Base-by-base conservation (phyloP, 2,329 filamentous ascomycete species). In the Talaromyces sp. region DNA sequence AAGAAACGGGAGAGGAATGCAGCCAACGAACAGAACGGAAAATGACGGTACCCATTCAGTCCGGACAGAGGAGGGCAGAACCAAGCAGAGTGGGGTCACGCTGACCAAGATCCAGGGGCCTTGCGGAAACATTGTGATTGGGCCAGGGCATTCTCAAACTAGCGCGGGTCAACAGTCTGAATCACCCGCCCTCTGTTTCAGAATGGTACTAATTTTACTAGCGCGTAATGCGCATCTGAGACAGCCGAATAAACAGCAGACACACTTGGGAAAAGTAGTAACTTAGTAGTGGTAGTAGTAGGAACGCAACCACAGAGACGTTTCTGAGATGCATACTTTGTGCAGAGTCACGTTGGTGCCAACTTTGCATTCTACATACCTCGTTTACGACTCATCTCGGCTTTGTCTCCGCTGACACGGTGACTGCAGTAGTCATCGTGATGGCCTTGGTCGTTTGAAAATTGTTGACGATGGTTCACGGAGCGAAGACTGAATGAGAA, bases 121-220 rank as follows among this genome's bases (percentile, higher is more conserved):
- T 35, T 5, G 28, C 11, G n/a, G 46, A 21, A 35, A 31, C 50
- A 35, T 9, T 18, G 28, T 54, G 16, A 54, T 54, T 54, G 50
- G 48, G 4, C 11, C 23, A 33, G 23, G 9, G 21, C 16, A 31
- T 57, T 37, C 64, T 64, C 62, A 64, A 65, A 65, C 64, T 64
- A 52, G 64, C 61, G 62, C 61, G 58, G 52, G 40, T 21, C 54
- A 52, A 58, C 31, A 64, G 61, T 65, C 64, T 65, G 64, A 65
- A 65, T 63, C 63, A 65, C 61, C 50, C 63, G 57, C 52, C 61
- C 35, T 46, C 28, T 39, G 64, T 65, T 65, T 65, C 64, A 65
- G 64, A 64, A 58, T 65, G 61, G 48, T 28, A 35, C 55, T 54
- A 62, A 28, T 52, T 39, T 48, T 62, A 52, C 58, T 39, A 60